Evolutionary conservation across 2,329 filamentous ascomycete species (phyloP), one percentile per base, ranked within the genome.

Genomic region (Ascochyta koolunga): DNA sequence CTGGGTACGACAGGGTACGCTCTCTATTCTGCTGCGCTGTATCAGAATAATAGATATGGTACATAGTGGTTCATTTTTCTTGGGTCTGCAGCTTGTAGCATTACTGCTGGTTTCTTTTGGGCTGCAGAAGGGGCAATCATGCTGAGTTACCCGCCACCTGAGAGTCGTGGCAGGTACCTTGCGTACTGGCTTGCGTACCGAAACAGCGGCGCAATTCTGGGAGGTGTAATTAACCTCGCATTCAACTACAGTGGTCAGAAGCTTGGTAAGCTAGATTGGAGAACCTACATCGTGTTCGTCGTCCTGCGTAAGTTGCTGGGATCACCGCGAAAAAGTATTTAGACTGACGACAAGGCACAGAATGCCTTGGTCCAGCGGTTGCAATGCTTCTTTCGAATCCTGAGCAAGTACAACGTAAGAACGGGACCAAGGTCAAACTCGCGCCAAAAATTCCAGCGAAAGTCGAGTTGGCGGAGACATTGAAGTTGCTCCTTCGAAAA

Each of bases 21-120:
- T 7, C 40, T 77, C 2, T 77, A 75, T 50, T 71, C 71, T 1
- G 74, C 74, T 0, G 71, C 70, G 0, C 56, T 77, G n/a, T 76
- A 77, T 50, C 59, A 66, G 11, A 77, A 77, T 52, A 77, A 68
- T 31, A 61, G 61, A 1, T 69, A 68, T 36, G 67, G 68, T 9
- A 65, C 44, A 1, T 50, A 65, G 15, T 66, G 62, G 61, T 62
- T 64, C 44, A 50, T 65, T 11, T 67, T 65, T 29, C 46, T 68
- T 18, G 67, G 65, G 1, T 64, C 68, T 4, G 66, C 62, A 2
- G 61, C 64, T 15, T 70, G 58, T 21, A 50, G 56, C 11, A 53
- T 61, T 11, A 57, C 56, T 15, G 56, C 64, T 5, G 64, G 67
- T 0, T 25, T 69, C 0, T 69, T 70, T 50, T 68, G 64, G 64